Percentiles rank a stretch among this genome's conserved stretches.
Conservation (phyloP, 148 eudicot genomes). For the Heliosperma pusillum region DNA sequence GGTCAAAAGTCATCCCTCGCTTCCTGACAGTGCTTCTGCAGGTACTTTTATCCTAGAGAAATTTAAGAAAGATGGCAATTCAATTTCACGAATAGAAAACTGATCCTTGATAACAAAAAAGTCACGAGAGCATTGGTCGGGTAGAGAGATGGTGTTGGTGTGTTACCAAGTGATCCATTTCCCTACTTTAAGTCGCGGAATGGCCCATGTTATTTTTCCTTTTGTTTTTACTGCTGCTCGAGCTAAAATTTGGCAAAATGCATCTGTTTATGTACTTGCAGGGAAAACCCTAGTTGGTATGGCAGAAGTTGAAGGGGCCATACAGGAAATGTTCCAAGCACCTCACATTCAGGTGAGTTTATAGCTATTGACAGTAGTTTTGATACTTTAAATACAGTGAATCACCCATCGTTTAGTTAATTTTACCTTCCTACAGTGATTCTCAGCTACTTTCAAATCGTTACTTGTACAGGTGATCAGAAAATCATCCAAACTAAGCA, state of each 20-base stretch:
- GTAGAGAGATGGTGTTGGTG: neutral
- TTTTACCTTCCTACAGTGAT: too few species aligned
- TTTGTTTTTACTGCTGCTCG: neutral
- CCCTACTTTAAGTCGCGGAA: neutral
- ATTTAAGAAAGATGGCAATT: slow-evolving; percentile 7
- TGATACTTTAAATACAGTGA: too few species aligned
- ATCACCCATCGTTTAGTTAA: neutral
- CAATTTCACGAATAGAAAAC: neutral
- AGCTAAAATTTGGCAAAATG: neutral
- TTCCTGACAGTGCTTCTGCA: slow-evolving; percentile 34
- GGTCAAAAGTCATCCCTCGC: slow-evolving; percentile 41
- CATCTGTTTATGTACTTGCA: slow-evolving; percentile 30
- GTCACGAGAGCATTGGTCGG: neutral
- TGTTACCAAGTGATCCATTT: neutral
- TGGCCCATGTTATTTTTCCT: too few species aligned
- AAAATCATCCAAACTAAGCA: slow-evolving; percentile 61
- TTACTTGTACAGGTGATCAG: slow-evolving; percentile 92
- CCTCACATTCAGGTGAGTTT: slow-evolving; percentile 88
- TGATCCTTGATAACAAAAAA: too few species aligned
- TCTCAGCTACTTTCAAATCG: too few species aligned
- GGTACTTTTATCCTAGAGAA: slow-evolving; percentile 34
- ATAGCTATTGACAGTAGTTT: neutral
- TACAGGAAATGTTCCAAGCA: slow-evolving; percentile 97
- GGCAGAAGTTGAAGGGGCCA: slow-evolving; percentile 91
- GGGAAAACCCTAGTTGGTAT: slow-evolving; percentile 69